Evolutionary conservation across 768 basidiomycete genomes (phyloP).

Genomic region (Pleurotus citrinopileatus): DNA sequence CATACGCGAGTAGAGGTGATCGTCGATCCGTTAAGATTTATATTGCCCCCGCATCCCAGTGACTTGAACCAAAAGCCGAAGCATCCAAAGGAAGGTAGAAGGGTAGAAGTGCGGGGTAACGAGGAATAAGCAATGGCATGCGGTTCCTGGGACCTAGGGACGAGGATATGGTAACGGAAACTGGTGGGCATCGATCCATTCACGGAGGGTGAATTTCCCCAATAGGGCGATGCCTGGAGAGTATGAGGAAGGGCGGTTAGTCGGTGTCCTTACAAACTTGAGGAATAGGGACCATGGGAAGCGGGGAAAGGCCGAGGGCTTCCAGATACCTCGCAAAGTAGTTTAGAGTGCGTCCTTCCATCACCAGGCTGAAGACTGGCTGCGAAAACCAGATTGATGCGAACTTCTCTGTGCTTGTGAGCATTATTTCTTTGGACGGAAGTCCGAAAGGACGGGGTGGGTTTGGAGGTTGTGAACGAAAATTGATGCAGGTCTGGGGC

Average conservation of each 20-base stretch:
- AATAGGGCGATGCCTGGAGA: neutral
- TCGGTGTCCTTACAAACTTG: constrained; percentile 1
- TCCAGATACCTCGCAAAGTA: neutral
- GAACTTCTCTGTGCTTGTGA: neutral
- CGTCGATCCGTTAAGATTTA: neutral
- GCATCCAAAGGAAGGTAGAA: constrained; percentile 4
- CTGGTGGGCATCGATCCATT: constrained; percentile 8
- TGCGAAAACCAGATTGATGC: neutral
- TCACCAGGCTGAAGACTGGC: neutral
- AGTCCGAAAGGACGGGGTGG: neutral
- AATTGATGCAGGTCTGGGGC: neutral
- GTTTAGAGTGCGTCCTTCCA: neutral
- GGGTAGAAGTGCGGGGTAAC: constrained; percentile 12
- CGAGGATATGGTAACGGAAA: neutral
- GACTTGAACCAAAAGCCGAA: constrained; percentile 5
- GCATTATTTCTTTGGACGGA: neutral
- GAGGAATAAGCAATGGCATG: constrained; percentile 10
- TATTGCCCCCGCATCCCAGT: constrained; percentile 9
- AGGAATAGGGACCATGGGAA: neutral
- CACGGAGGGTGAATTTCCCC: constrained; percentile 6
- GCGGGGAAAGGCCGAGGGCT: constrained; percentile 5
- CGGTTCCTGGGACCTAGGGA: constrained; percentile 1
- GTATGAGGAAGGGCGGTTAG: neutral
- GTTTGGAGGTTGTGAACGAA: no score
- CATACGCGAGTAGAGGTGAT: neutral